These are phyloP conservation scores for Puccinia polysora DNA, from an alignment of 1,284 basidiomycete species.

Conservation along the genomic window DNA sequence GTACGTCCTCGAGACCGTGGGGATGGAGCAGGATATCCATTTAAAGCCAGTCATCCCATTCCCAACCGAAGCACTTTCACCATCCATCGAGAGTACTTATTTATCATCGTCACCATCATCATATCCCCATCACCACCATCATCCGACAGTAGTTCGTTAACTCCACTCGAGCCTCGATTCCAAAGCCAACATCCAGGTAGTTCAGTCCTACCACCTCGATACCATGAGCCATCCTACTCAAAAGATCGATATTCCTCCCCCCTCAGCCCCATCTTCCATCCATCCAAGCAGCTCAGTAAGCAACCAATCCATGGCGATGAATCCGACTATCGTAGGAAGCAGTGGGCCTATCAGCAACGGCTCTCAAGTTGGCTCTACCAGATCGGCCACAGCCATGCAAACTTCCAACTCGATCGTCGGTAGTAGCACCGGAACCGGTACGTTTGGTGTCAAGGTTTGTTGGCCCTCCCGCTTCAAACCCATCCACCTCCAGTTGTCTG, in stretches of 20 bases:
- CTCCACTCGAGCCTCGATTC: too few relatives aligned
- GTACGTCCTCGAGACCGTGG: too few relatives aligned
- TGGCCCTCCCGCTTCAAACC: not conserved
- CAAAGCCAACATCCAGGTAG: too few relatives aligned
- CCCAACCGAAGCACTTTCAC: too few relatives aligned
- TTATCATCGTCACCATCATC: too few relatives aligned
- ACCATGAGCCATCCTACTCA: not conserved
- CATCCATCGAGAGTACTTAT: too few relatives aligned
- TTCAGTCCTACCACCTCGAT: too few relatives aligned
- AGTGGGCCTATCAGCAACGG: not conserved
- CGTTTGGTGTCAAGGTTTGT: slow-evolving; percentile 48
- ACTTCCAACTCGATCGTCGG: slow-evolving; percentile 31
- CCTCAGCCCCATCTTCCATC: slow-evolving; percentile 13
- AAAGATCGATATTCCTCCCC: not conserved
- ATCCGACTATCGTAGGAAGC: slow-evolving; percentile 14
- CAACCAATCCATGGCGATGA: slow-evolving; percentile 10
- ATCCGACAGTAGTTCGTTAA: too few relatives aligned
- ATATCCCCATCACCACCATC: too few relatives aligned
- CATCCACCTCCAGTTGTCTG: not conserved
- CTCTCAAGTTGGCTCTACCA: slow-evolving; percentile 22
- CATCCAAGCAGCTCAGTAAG: slow-evolving; percentile 3
- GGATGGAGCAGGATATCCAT: too few relatives aligned
- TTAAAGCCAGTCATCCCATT: too few relatives aligned
- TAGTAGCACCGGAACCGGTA: slow-evolving; percentile 44
- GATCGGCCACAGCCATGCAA: slow-evolving; percentile 42